Evolutionary conservation across 768 basidiomycete species (phyloP).

Genomic region (Sistotremastrum suecicum): DNA sequence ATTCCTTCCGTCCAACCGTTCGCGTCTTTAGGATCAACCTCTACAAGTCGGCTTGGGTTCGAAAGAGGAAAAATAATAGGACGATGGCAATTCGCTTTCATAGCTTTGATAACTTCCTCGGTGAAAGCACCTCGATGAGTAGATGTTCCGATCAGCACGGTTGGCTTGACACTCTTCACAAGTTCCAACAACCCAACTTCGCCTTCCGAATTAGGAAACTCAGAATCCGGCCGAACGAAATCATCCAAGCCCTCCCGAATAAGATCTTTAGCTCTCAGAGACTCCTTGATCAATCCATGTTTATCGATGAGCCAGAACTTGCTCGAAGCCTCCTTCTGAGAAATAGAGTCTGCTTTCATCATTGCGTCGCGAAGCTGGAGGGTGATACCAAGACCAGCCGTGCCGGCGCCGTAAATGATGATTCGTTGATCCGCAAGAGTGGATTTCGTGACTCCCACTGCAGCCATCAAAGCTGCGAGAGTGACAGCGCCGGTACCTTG

Average conservation of each 20-base stretch:
- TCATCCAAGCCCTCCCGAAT: slow-evolving; percentile 33
- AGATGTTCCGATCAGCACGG: slow-evolving; percentile 74
- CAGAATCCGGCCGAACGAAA: slow-evolving; percentile 43
- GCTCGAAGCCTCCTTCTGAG: slow-evolving; percentile 41
- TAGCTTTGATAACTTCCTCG: slow-evolving; percentile 51
- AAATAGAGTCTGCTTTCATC: slow-evolving; percentile 35
- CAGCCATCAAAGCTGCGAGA: slow-evolving; percentile 53
- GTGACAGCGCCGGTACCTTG: slow-evolving; percentile 72
- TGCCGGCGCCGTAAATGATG: slow-evolving; percentile 68
- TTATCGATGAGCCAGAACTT: slow-evolving; percentile 65
- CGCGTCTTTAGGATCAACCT: slow-evolving; percentile 57
- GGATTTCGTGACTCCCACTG: slow-evolving; percentile 47
- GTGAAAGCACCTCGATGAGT: slow-evolving; percentile 68
- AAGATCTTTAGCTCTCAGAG: slow-evolving; percentile 26
- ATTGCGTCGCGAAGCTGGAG: slow-evolving; percentile 69
- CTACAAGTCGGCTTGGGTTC: slow-evolving; percentile 67
- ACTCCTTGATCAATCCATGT: slow-evolving; percentile 44
- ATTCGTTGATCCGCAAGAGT: slow-evolving; percentile 62
- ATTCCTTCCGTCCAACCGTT: slow-evolving; percentile 69
- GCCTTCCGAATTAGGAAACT: slow-evolving; percentile 30
- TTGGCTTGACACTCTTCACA: slow-evolving; percentile 60
- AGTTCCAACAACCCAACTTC: slow-evolving; percentile 50
- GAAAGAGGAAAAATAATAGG: slow-evolving; percentile 78
- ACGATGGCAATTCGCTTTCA: slow-evolving; percentile 53
- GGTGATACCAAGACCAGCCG: slow-evolving; percentile 72